Conservation (phyloP, 805 yeast genomes). For the Metschnikowia similis region DNA sequence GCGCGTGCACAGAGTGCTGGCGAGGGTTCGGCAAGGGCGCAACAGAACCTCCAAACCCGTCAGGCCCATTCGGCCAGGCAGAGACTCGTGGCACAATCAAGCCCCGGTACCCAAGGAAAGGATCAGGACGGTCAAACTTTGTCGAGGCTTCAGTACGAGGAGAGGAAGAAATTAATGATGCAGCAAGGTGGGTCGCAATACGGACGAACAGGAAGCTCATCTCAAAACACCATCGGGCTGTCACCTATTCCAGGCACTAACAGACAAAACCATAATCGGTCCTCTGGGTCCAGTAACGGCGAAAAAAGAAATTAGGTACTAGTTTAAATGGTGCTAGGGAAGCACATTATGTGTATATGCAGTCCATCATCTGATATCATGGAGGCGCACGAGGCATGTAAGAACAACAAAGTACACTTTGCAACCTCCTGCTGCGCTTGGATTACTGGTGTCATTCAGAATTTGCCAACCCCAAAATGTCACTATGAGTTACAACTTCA, state of each 20-base stretch:
- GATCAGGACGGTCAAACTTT: slow-evolving; percentile 22
- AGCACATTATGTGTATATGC: background rate
- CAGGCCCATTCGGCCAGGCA: slow-evolving; percentile 14
- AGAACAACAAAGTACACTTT: background rate
- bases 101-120: slow-evolving; percentile 7
- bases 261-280: background rate
- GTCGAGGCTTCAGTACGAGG: slow-evolving; percentile 33
- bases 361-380: background rate
- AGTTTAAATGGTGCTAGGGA: background rate
- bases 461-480: background rate
- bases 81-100: slow-evolving; percentile 11
- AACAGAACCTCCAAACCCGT: slow-evolving; percentile 11
- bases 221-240: background rate
- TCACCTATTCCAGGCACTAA: background rate
- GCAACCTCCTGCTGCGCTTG: background rate
- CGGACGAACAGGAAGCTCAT: slow-evolving; percentile 3
- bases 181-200: slow-evolving; percentile 20
- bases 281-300: background rate
- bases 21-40: slow-evolving; percentile 9
- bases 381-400: background rate
- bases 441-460: background rate
- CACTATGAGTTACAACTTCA: background rate
- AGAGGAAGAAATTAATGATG: slow-evolving; percentile 32
- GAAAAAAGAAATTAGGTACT: background rate
- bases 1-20: slow-evolving; percentile 15